Conservation (phyloP, 1,284 basidiomycete species). For the Ceraceosorus guamensis region DNA sequence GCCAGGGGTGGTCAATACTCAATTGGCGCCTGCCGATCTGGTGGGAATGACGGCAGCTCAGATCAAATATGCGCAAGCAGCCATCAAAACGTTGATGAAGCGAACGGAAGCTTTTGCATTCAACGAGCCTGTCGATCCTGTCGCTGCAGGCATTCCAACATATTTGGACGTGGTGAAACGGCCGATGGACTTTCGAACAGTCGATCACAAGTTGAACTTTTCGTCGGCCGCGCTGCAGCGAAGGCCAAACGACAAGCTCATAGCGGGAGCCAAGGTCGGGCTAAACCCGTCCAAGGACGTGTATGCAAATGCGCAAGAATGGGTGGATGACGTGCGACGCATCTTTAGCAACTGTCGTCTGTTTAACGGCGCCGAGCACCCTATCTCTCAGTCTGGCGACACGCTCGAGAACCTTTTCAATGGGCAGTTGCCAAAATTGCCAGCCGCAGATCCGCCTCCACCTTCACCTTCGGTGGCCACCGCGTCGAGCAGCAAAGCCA, state of each 20-base stretch:
- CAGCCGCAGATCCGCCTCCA: constrained; percentile 24
- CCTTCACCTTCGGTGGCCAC: constrained; percentile 54
- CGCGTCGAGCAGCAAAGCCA: neutral
- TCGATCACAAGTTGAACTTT: constrained; percentile 66
- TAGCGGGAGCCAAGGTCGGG: constrained; percentile 22
- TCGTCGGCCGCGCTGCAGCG: constrained; percentile 31
- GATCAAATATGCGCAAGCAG: constrained; percentile 71
- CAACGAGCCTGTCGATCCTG: constrained; percentile 78
- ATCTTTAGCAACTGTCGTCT: constrained; percentile 81
- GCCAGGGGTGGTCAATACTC: neutral
- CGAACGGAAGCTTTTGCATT: constrained; percentile 76
- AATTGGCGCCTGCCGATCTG: neutral
- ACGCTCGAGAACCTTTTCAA: constrained; percentile 78
- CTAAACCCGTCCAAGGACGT: constrained; percentile 31
- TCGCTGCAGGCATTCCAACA: constrained; percentile 81
- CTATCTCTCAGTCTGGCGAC: constrained; percentile 69
- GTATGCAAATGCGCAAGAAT: constrained; percentile 28
- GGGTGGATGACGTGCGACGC: constrained; percentile 41
- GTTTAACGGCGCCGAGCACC: constrained; percentile 85
- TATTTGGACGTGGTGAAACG: constrained; percentile 78
- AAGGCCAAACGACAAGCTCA: constrained; percentile 37
- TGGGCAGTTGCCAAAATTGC: constrained; percentile 59
- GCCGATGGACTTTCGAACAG: constrained; percentile 92
- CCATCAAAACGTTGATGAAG: constrained; percentile 77
- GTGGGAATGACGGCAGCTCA: constrained; percentile 54